Conservation (phyloP, 1,139 yeast species). For the Komagataea norvegica region DNA sequence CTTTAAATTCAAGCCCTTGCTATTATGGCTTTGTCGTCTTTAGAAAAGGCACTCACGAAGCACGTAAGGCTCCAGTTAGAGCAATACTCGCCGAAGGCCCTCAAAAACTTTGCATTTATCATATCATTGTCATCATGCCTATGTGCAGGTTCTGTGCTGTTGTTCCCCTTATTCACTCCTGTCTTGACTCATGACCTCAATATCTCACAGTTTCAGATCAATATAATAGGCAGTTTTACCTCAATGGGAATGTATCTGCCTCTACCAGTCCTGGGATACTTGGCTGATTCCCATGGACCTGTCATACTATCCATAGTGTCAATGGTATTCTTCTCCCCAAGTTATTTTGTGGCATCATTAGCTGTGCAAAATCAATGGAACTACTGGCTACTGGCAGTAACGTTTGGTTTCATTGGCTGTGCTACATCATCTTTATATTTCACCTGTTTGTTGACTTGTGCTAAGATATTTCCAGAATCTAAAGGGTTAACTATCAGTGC, state of each 20-base stretch:
- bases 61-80: constrained; percentile 33
- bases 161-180: constrained; percentile 76
- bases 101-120: constrained; percentile 34
- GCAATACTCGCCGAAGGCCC: constrained; percentile 26
- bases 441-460: constrained; percentile 75
- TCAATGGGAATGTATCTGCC: constrained; percentile 83
- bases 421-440: constrained; percentile 82
- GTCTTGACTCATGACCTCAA: constrained; percentile 55
- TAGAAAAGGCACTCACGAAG: constrained; percentile 37
- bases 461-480: constrained; percentile 68
- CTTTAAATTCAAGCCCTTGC: background rate
- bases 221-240: constrained; percentile 69
- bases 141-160: constrained; percentile 74
- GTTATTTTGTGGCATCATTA: constrained; percentile 53
- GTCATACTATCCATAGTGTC: constrained; percentile 64
- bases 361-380: constrained; percentile 23
- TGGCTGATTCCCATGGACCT: constrained; percentile 85
- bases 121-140: constrained; percentile 52
- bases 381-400: constrained; percentile 28
- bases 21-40: constrained; percentile 26
- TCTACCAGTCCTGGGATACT: constrained; percentile 75
- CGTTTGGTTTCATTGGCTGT: constrained; percentile 61
- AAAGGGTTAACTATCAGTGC: constrained; percentile 81
- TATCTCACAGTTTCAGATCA: constrained; percentile 67
- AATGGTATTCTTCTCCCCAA: constrained; percentile 62